Evolutionary conservation across 2,329 filamentous ascomycete genomes (phyloP).

Genomic region (Fusarium nematophilum): DNA sequence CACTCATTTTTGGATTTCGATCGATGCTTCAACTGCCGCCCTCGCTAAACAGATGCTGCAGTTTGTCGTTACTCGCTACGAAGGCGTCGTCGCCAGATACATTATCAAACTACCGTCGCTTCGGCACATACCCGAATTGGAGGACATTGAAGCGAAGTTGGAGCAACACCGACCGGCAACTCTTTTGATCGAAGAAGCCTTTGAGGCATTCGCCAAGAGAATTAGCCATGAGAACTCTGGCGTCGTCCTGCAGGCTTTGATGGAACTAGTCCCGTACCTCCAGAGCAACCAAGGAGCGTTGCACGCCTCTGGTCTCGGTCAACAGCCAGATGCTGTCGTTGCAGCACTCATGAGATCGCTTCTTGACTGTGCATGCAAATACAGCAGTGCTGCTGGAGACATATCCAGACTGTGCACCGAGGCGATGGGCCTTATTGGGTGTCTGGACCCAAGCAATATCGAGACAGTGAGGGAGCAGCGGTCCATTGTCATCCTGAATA

Average conservation of each 20-base stretch:
- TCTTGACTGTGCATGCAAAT: constrained; percentile 86
- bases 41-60: constrained; percentile 72
- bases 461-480: constrained; percentile 82
- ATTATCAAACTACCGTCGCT: constrained; percentile 85
- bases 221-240: constrained; percentile 85
- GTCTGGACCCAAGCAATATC: constrained; percentile 89
- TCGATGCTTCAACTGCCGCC: constrained; percentile 70
- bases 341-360: constrained; percentile 79
- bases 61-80: constrained; percentile 73
- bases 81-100: constrained; percentile 69
- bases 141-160: constrained; percentile 74
- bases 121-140: constrained; percentile 74
- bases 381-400: constrained; percentile 73
- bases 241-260: constrained; percentile 84
- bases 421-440: constrained; percentile 89
- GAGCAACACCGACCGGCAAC: constrained; percentile 67
- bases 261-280: constrained; percentile 81
- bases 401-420: constrained; percentile 81
- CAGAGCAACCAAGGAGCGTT: constrained; percentile 79
- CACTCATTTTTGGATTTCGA: constrained; percentile 78
- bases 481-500: constrained; percentile 87
- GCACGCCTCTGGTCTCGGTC: constrained; percentile 81
- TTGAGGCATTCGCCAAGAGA: constrained; percentile 78
- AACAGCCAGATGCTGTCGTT: constrained; percentile 83
- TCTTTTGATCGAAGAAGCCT: constrained; percentile 63